A percentile compares a stretch with the other conserved stretches of the same genome.
These are phyloP conservation scores for Suhomyces maxii DNA, from an alignment of 1,139 yeast species.

Conservation along the genomic window DNA sequence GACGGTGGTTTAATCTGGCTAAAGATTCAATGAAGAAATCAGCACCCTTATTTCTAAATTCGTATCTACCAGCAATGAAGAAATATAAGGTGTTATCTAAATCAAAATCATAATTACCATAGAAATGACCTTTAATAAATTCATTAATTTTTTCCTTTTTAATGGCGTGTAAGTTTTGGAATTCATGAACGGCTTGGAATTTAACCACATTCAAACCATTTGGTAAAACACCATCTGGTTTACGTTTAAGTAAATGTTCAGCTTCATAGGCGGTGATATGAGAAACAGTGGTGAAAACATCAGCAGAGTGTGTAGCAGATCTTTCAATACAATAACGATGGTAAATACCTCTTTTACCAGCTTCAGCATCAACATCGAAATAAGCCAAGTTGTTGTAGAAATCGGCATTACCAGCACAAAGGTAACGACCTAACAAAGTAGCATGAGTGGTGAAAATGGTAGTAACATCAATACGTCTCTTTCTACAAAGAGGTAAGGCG, in stretches of 20 bases:
- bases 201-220: slow-evolving; percentile 95
- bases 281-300: slow-evolving; percentile 95
- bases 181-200: slow-evolving; percentile 96
- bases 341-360: slow-evolving; percentile 95
- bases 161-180: slow-evolving; percentile 91
- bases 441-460: slow-evolving; percentile 98
- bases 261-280: slow-evolving; percentile 95
- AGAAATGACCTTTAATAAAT: slow-evolving; percentile 94
- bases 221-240: slow-evolving; percentile 97
- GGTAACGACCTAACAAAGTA: slow-evolving; percentile 87
- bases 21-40: slow-evolving; percentile 92
- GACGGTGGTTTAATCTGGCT: slow-evolving; percentile 85
- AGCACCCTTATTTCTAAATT: slow-evolving; percentile 94
- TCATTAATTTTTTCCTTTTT: slow-evolving; percentile 92
- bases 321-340: slow-evolving; percentile 97
- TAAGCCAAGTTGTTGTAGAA: slow-evolving; percentile 88
- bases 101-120: slow-evolving; percentile 94
- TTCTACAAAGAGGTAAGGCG: slow-evolving; percentile 88
- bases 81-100: slow-evolving; percentile 90
- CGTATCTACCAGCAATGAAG: slow-evolving; percentile 97
- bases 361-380: slow-evolving; percentile 96
- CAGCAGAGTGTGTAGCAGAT: slow-evolving; percentile 94
- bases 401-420: slow-evolving; percentile 96
- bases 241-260: slow-evolving; percentile 88
- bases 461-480: slow-evolving; percentile 88